phyloP scores from a whole-genome alignment of 2,329 filamentous ascomycete species.

The Elsinoe australis region DNA sequence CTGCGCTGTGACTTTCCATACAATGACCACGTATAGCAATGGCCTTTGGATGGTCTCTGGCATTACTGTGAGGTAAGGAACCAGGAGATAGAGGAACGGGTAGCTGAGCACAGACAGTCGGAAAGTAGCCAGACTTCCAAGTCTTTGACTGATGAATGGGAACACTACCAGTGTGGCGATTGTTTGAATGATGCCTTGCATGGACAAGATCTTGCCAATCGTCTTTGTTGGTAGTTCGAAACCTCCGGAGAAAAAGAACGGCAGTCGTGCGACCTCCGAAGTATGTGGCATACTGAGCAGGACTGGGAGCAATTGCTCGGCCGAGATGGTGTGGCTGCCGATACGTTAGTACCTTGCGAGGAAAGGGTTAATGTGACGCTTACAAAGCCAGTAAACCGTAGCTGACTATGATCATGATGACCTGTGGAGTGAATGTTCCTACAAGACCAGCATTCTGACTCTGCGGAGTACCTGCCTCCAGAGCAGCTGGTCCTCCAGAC shows the following conservation, averaged over 20 bases:
- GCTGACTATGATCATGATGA: constrained; percentile 78
- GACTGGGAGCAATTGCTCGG: constrained; percentile 87
- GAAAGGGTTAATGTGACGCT: constrained; percentile 33
- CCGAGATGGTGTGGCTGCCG: constrained; percentile 85
- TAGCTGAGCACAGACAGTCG: constrained; percentile 73
- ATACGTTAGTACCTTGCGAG: not conserved
- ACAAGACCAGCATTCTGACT: constrained; percentile 36
- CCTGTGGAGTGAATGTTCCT: constrained; percentile 72
- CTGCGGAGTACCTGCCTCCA: constrained; percentile 20
- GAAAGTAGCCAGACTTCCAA: constrained; percentile 77
- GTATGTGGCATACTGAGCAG: constrained; percentile 68
- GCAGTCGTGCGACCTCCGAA: constrained; percentile 50
- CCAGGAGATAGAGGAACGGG: constrained; percentile 77
- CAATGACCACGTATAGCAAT: constrained; percentile 67
- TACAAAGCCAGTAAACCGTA: constrained; percentile 94
- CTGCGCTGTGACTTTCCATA: constrained; percentile 90
- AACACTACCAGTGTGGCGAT: constrained; percentile 78
- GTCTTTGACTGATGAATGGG: constrained; percentile 62
- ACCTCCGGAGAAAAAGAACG: constrained; percentile 83
- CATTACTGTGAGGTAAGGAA: constrained; percentile 81
- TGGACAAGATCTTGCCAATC: constrained; percentile 79
- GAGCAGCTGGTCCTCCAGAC: constrained; percentile 19
- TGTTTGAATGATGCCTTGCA: constrained; percentile 86
- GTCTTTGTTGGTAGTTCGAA: constrained; percentile 75
- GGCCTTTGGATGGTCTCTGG: constrained; percentile 63